Conservation (phyloP, 2,329 filamentous ascomycete genomes). For the Colletotrichum tropicale region DNA sequence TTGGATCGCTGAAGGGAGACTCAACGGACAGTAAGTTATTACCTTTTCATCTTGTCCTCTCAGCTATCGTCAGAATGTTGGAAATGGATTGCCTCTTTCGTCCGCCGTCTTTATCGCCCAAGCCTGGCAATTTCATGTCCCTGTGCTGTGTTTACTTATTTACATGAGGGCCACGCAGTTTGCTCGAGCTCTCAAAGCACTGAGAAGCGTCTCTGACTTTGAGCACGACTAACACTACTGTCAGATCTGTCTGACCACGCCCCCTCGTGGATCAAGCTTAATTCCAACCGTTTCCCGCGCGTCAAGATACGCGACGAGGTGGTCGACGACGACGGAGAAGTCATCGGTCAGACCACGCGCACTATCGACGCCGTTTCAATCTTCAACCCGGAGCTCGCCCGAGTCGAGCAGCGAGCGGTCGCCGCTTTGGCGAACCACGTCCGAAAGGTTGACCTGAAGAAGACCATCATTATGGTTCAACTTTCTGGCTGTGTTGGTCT, state of each 20-base stretch:
- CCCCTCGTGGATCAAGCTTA: neutral
- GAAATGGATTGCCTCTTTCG: neutral
- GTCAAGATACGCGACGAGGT: neutral
- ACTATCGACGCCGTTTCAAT: neutral
- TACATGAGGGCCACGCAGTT: neutral
- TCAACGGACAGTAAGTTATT: neutral
- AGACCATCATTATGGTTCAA: neutral
- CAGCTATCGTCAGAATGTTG: too few species aligned
- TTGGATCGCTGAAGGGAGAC: neutral
- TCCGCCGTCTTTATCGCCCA: neutral
- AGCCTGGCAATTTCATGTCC: too few species aligned
- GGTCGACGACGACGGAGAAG: neutral
- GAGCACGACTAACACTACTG: neutral
- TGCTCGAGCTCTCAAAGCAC: neutral
- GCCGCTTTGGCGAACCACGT: neutral
- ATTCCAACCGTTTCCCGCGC: neutral
- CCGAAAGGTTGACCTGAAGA: neutral
- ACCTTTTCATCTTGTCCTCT: neutral
- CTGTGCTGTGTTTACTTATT: neutral
- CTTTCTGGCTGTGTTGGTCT: neutral
- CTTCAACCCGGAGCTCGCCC: neutral
- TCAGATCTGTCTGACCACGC: neutral
- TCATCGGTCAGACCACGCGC: neutral
- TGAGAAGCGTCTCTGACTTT: neutral
- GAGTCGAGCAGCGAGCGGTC: neutral